Evolutionary conservation across 1,284 basidiomycete genomes (phyloP), one percentile per base, ranked within the genome.

Genomic region (Apiotrichum porosum): DNA sequence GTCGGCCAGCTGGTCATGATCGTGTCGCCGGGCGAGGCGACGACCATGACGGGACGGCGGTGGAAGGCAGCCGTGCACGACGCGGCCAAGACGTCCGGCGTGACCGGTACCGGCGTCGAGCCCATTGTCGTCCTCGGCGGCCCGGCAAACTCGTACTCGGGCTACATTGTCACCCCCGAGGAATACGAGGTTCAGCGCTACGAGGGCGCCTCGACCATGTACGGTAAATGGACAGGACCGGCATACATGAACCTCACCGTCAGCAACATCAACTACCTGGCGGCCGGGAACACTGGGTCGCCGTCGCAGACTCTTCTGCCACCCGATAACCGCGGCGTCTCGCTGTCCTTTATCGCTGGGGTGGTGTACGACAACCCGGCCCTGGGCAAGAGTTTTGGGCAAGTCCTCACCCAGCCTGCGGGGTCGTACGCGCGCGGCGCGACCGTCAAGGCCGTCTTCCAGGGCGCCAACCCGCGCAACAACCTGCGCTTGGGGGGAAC

Each of bases 111-210:
- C 26, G 26, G 26, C 26, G 26, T 28, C 26, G 44, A 46, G 26
- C 52, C 52, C 12, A 21, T 54, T 17, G 52, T 54, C 6, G 52
- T 54, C 32, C 40, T 54, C 13, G 52, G 47, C 12, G 52, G 52
- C n/a, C 52, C 52, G 15, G 36, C 47, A 6, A 54, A 54, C 42
- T 43, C 44, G 1, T 54, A 54, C 41, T 33, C 41, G 23, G 41
- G 43, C 34, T 54, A 54, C 44, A 12, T 19, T 15, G 28, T 24
- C 15, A 54, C 52, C 4, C 47, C 48, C 3, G 52, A 54, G 23
- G 52, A 54, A 31, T 54, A 54, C 41, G 41, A 43, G 4, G 22
- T 49, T 12, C 52, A 54, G 44, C 52, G 52, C 18, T 54, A 54
- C 48, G 52, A 54, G 41, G 52, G 52, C 41, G 47, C 47, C 4